Base-by-base conservation (phyloP, 345 rosid species). In the Acer yangbiense region DNA sequence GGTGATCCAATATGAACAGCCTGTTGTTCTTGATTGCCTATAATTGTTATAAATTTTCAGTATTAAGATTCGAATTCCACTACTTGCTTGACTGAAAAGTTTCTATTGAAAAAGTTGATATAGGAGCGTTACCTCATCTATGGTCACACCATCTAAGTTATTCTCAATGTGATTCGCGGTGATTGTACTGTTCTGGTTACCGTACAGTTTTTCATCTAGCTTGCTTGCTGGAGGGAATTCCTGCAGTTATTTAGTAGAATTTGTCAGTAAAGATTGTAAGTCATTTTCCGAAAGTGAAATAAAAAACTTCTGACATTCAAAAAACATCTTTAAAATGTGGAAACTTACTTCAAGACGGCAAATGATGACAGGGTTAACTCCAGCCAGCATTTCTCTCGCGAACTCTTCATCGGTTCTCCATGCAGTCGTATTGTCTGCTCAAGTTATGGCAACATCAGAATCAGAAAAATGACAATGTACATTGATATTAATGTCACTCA, bases 341-440 rank as follows among this genome's bases (percentile, higher is more conserved):
- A 29, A 23, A 29, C 54, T 77, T 75, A 90, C 98, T 83, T 89
- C 48, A 75, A 90, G 94, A 66, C 83, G 88, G 68, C 88, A 79
- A 72, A 94, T 92, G 21, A 82, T 73, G 62, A 89, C 83, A 52
- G 94, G 93, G 78, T 94, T 88, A 11, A 88, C 75, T 0, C 95
- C 98, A 66, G 97, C 94, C 29, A 92, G 83, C 98, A 94, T 92
- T 85, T 94, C 92, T 83, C 98, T 88, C 0, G 88, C 89, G 18
- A 94, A 94, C 29, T 94, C 98, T 58, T 84, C 92, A 80, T 94
- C 96, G 0, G 91, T 87, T 61, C 89, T 83, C 94, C 98, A 91
- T 0, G 92, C 96, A 58, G 90, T 77, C 75, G 63, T 82, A 80
- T 88, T 85, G 83, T 82, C 98, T 92, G 86, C 77, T 55, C 65